Evolutionary conservation across 2,329 filamentous ascomycete species (phyloP), one percentile per base, ranked within the genome.

Genomic region (Venturia aucupariae): DNA sequence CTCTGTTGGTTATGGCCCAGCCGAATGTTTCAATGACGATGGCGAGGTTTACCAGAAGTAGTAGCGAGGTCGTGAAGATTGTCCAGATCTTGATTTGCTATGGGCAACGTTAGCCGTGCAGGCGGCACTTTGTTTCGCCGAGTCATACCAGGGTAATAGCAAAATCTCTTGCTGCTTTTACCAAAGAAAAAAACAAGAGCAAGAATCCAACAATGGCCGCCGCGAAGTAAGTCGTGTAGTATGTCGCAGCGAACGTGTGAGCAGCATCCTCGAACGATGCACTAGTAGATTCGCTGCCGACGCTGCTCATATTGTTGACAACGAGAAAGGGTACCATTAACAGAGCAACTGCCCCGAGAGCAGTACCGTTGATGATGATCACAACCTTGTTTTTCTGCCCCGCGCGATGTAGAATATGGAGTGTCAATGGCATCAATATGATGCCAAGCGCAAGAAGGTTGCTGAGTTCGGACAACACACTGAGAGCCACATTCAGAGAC

Each of bases 51-150:
- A 32, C 41, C 38, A 60, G 11, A 27, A 60, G 59, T 13, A 60
- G 17, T 6, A 38, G 8, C 4, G 41, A 60, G 22, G 35, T 60
- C 30, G 59, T 60, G 41, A 60, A 41, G n/a, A 60, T 27, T n/a
- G 41, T 44, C 59, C 41, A 60, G 22, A 60, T 60, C 17, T 41
- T 60, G 22, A 44, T 60, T n/a, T 27, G 35, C 59, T 60, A 32
- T 41, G 22, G 4, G 11, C 27, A 32, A 22, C 3, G n/a, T 60
- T 17, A 60, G 59, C 35, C 22, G 4, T 44, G 24, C 22, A 27
- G 10, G 19, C 1, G 8, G 15, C 8, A 44, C 6, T 7, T 10
- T 42, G 35, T n/a, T 17, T n/a, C 13, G 15, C 51, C 17, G 38
- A 24, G 19, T 27, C 59, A 60, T 60, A 60, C 59, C 59, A 38